Evolutionary conservation across 805 yeast species (phyloP), one percentile per base, ranked within the genome.

Genomic region (Suhomyces xylopsoci): DNA sequence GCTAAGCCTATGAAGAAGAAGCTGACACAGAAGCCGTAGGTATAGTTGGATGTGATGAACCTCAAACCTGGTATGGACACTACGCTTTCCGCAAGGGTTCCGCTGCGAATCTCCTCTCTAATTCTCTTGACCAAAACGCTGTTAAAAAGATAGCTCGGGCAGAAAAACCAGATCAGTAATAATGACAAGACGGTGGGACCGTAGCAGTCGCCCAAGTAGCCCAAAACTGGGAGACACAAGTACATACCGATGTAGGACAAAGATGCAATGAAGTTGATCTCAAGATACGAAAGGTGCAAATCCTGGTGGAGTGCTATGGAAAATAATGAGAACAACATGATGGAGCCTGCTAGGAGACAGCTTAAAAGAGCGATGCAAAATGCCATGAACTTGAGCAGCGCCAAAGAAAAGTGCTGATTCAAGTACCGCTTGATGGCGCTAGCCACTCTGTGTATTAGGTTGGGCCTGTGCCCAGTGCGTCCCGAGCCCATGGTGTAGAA

Each of bases 191-290:
- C 63, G 9, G 87, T 87, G 1, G 96, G 91, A 0, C 97, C 96
- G 62, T 87, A 88, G n/a, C 84, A 75, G 64, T 91, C 97, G 2
- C 94, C 91, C 48, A 89, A 69, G 57, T 87, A 82, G 0, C 97
- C 97, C 43, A 91, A 68, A 0, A 86, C 62, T 0, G 98, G 97
- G 6, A 93, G 81, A 8, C 93, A 84, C 49, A 90, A 66, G 65
- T 93, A 94, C 82, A 89, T 83, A 2, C 97, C 97, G 54, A 88
- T 66, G 26, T 88, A 85, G 38, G 89, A 84, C 22, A 81, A 74
- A 26, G 90, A 85, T 4, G 96, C 87, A 10, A 93, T 83, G 51
- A 83, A 68, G 69, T 93, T 94, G 65, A 80, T 76, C 48, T 76
- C 69, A 50, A 88, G 73, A 58, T 90, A 90, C 1, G 84, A 68